Evolutionary conservation across 2,329 filamentous ascomycete species (phyloP), one percentile per base, ranked within the genome.

Genomic region (Coniochaeta ligniaria): DNA sequence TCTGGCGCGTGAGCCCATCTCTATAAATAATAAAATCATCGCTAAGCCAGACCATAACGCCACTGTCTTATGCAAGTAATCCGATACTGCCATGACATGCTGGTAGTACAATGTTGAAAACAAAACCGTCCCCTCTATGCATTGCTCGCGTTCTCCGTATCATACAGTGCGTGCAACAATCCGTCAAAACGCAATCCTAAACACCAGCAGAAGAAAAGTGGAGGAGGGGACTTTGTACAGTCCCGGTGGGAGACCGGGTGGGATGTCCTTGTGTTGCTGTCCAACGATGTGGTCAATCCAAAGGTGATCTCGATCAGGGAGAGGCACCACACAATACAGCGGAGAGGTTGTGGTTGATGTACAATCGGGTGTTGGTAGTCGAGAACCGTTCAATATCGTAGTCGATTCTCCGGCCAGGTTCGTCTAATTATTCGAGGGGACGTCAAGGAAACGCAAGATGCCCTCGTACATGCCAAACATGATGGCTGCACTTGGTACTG

Each of bases 381-480:
- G 38, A 41, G 43, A 47, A 24, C 20, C 3, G 20, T 2, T n/a
- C 24, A 12, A 28, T 52, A 12, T 17, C 47, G 47, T 20, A 17
- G 31, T 57, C n/a, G 14, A 57, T n/a, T 24, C 16, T 36, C 31
- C 22, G 17, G 54, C 9, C 16, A 38, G n/a, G 31, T 9, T 22
- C 8, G 26, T 55, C 52, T 55, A 35, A 22, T 36, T 24, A 17
- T 57, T 69, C 6, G 66, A 64, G 17, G 65, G 62, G 9, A 66
- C 66, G 36, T 77, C 68, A 62, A 81, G 78, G 6, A 82, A 66
- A 6, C 77, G 76, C 33, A 85, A 73, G 50, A 85, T 84, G 60
- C 77, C 81, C 70, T 86, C 83, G 69, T 86, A 96, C 80, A 95
- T 95, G 74, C 92, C 92, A 73, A 97, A 96, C 90, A 96, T 97